These are phyloP conservation scores for Phytophthora megakarya DNA, from an alignment of 352 stramenopile species.

Conservation along the genomic window DNA sequence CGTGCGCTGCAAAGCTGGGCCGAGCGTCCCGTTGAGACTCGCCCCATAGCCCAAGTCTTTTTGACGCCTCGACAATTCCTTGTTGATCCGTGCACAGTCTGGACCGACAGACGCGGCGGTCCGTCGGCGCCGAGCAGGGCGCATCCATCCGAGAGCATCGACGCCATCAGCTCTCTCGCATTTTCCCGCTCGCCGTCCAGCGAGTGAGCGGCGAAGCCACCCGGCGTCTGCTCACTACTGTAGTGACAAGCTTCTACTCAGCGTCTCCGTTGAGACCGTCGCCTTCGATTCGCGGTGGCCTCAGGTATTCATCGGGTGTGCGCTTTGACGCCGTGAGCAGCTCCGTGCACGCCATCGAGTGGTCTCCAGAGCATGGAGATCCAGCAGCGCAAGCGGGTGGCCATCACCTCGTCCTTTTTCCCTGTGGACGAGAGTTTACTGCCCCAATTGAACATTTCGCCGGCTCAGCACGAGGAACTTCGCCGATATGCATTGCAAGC, in stretches of 20 bases:
- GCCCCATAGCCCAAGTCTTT: neutral
- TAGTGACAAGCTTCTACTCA: neutral
- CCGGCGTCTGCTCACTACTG: slow-evolving; percentile 2
- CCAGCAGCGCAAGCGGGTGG: slow-evolving; percentile 39
- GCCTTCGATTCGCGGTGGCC: slow-evolving; percentile 7
- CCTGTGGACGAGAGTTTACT: slow-evolving; percentile 56
- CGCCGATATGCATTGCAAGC: slow-evolving; percentile 60
- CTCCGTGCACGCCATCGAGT: slow-evolving; percentile 7
- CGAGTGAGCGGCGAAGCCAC: slow-evolving; percentile 10
- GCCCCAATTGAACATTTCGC: slow-evolving; percentile 53
- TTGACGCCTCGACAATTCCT: slow-evolving; percentile 7
- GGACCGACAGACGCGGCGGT: slow-evolving; percentile 28
- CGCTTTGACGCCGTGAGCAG: neutral
- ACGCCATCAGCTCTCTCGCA: slow-evolving; percentile 18
- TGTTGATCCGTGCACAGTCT: slow-evolving; percentile 22
- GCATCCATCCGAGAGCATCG: slow-evolving; percentile 24
- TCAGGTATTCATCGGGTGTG: slow-evolving; percentile 11
- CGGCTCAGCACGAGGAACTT: slow-evolving; percentile 65
- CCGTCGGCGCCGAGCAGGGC: slow-evolving; percentile 15
- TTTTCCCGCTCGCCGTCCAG: slow-evolving; percentile 27
- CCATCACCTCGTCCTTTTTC: slow-evolving; percentile 53
- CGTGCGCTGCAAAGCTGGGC: slow-evolving; percentile 35
- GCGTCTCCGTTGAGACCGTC: slow-evolving; percentile 5
- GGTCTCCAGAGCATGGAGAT: slow-evolving; percentile 30
- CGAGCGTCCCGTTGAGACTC: slow-evolving; percentile 34